Evolutionary conservation across 345 rosid genomes (phyloP).

Genomic region (Gossypium thurberi): DNA sequence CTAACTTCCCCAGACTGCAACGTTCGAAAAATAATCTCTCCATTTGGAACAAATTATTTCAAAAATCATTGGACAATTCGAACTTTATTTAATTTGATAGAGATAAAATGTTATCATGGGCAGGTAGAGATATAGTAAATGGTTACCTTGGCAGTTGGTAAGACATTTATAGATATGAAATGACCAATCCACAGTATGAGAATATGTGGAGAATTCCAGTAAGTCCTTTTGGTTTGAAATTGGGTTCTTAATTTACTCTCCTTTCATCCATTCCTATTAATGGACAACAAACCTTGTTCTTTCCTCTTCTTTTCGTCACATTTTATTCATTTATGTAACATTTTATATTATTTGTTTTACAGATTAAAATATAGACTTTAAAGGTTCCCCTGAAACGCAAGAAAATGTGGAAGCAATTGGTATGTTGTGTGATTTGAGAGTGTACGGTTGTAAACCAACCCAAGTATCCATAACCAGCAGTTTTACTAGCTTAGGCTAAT

Average conservation of each 20-base stretch:
- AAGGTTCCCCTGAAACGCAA: too few relatives aligned
- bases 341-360: too few relatives aligned
- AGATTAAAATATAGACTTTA: too few relatives aligned
- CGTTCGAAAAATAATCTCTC: too few relatives aligned
- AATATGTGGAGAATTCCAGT: neutral
- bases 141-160: too few relatives aligned
- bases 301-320: constrained; percentile 3
- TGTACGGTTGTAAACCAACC: neutral
- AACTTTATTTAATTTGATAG: too few relatives aligned
- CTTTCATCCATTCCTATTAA: neutral
- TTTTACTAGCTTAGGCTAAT: too few relatives aligned
- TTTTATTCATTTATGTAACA: neutral
- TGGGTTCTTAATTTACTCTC: neutral
- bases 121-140: neutral
- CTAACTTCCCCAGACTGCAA: too few relatives aligned
- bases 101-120: neutral
- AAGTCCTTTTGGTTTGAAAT: neutral
- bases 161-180: neutral
- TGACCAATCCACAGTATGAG: neutral
- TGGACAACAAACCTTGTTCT: constrained; percentile 2
- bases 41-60: too few relatives aligned
- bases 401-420: neutral
- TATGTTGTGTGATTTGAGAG: neutral
- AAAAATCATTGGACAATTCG: too few relatives aligned
- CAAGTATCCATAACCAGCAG: neutral